A percentile compares a stretch with the other conserved stretches of the same genome.
Evolutionary conservation across 2,329 filamentous ascomycete genomes (phyloP).

Genomic region (Gliomastix tumulicola): DNA sequence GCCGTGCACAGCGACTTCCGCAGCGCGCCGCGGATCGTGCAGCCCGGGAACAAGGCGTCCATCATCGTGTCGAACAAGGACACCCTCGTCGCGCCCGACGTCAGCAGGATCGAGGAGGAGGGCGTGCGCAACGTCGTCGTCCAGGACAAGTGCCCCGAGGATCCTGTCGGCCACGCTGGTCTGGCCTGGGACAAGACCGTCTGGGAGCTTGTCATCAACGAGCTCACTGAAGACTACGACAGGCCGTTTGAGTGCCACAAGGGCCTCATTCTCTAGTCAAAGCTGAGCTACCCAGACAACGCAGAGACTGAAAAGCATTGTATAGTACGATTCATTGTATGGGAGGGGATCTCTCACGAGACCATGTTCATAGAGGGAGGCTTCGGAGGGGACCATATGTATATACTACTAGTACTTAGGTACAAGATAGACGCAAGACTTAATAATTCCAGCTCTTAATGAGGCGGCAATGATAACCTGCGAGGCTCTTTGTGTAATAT

Average conservation of each 20-base stretch:
- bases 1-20: constrained; percentile 7
- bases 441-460: too few species aligned
- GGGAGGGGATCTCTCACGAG: too few species aligned
- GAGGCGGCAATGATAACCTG: too few species aligned
- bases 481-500: too few species aligned
- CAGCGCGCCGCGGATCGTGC: constrained; percentile 5
- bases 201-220: constrained; percentile 9
- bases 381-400: too few species aligned
- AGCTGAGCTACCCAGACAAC: too few species aligned
- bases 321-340: too few species aligned
- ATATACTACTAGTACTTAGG: too few species aligned
- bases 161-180: constrained; percentile 9
- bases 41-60: constrained; percentile 9
- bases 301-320: too few species aligned
- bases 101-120: constrained; percentile 5
- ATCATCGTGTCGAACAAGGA: constrained; percentile 8
- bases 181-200: constrained; percentile 8
- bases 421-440: too few species aligned
- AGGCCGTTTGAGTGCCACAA: constrained; percentile 5
- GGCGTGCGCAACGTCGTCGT: constrained; percentile 10
- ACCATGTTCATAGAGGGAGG: too few species aligned
- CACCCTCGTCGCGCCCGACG: constrained; percentile 8
- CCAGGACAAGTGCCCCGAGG: constrained; percentile 9
- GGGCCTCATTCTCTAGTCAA: too few species aligned
- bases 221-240: constrained; percentile 6